Evolutionary conservation across 2,329 filamentous ascomycete genomes (phyloP).

Genomic region (Epichloe gansuensis): DNA sequence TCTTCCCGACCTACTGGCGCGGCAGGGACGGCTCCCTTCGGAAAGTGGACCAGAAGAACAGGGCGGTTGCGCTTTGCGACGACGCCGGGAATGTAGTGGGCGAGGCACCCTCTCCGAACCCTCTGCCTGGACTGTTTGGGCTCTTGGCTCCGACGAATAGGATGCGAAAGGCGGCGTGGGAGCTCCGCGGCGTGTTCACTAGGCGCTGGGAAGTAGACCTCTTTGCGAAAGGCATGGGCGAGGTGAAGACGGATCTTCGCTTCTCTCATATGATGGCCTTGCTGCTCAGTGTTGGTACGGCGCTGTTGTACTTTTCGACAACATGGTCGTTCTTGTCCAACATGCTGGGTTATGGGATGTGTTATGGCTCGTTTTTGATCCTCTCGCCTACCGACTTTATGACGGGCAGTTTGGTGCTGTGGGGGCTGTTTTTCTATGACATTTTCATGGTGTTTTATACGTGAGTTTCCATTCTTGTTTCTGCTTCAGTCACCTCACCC

Average conservation of each 20-base stretch:
- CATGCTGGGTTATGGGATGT: slow-evolving; percentile 74
- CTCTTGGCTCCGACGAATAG: slow-evolving; percentile 20
- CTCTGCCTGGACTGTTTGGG: slow-evolving; percentile 20
- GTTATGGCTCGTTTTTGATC: slow-evolving; percentile 67
- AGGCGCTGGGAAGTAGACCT: slow-evolving; percentile 39
- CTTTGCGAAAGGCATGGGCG: slow-evolving; percentile 36
- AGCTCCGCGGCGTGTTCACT: slow-evolving; percentile 34
- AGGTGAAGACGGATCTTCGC: slow-evolving; percentile 37
- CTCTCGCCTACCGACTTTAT: slow-evolving; percentile 82
- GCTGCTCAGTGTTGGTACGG: slow-evolving; percentile 38
- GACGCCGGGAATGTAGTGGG: slow-evolving; percentile 18
- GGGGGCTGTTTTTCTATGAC: slow-evolving; percentile 83
- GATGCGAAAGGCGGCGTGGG: slow-evolving; percentile 27
- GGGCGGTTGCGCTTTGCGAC: slow-evolving; percentile 25
- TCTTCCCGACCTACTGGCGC: slow-evolving; percentile 63
- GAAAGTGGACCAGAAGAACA: slow-evolving; percentile 28
- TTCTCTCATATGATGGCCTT: slow-evolving; percentile 45
- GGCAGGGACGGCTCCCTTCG: slow-evolving; percentile 29
- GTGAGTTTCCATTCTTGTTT: slow-evolving; percentile 27
- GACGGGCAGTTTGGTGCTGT: slow-evolving; percentile 66
- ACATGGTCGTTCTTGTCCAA: slow-evolving; percentile 55
- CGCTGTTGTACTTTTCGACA: slow-evolving; percentile 56
- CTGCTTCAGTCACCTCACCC: not conserved
- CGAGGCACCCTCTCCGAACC: slow-evolving; percentile 12
- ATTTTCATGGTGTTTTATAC: slow-evolving; percentile 87